These are phyloP conservation scores for Sanghuangporus weigelae DNA, from an alignment of 1,284 basidiomycete species.

Conservation along the genomic window DNA sequence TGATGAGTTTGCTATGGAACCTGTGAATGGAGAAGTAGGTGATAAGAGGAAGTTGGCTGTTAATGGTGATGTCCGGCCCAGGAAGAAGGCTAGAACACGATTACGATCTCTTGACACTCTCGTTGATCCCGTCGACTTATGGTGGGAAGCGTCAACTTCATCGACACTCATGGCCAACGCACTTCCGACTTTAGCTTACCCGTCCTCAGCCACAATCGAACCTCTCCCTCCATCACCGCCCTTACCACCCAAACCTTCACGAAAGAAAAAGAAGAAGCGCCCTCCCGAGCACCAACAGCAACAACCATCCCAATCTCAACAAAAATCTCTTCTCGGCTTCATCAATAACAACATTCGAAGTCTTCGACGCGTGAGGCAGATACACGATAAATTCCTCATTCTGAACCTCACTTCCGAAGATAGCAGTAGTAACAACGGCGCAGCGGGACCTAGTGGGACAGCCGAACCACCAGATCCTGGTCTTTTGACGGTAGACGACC, in stretches of 20 bases:
- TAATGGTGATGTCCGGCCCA: conserved; percentile 31
- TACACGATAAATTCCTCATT: conserved; percentile 62
- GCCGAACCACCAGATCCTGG: conserved; percentile 1
- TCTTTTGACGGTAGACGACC: conserved; percentile 30
- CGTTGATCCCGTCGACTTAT: conserved; percentile 47
- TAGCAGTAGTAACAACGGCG: background rate
- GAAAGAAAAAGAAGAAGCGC: conserved; percentile 15
- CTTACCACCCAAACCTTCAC: conserved; percentile 16
- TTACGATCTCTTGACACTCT: conserved; percentile 24
- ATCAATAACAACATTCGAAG: conserved; percentile 75
- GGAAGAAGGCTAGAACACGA: conserved; percentile 38
- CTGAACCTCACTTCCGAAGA: conserved; percentile 33
- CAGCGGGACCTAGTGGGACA: background rate
- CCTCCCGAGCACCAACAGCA: conserved; percentile 30
- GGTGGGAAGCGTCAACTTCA: conserved; percentile 69
- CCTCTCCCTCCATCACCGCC: conserved; percentile 24
- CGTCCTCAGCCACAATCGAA: conserved; percentile 33
- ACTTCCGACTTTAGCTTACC: conserved; percentile 49
- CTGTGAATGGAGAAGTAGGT: conserved; percentile 36
- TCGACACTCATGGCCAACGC: conserved; percentile 59
- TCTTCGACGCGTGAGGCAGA: conserved; percentile 61
- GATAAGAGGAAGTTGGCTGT: conserved; percentile 60
- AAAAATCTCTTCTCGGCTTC: conserved; percentile 45
- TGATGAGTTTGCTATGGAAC: conserved; percentile 28
- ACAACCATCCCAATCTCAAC: conserved; percentile 10